Conservation (phyloP, 257 asterid species). For the Solanum pennellii region DNA sequence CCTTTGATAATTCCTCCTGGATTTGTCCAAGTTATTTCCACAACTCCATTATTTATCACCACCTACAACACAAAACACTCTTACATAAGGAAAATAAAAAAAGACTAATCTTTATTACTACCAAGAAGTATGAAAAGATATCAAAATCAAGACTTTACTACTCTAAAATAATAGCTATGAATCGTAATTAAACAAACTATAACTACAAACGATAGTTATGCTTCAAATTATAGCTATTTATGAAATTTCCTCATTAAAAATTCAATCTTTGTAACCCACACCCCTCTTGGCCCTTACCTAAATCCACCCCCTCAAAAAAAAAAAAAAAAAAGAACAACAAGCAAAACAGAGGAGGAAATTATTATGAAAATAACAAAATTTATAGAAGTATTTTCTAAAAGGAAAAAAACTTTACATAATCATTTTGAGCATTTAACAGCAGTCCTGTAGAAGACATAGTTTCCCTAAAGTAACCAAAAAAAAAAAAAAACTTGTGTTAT, state of each 20-base stretch:
- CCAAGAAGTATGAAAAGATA: background rate
- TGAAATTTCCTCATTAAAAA: background rate
- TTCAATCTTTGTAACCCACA: background rate
- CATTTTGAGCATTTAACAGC: background rate
- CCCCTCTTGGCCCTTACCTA: background rate
- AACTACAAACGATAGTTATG: background rate
- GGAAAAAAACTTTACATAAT: background rate
- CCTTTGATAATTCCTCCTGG: constrained; percentile 6
- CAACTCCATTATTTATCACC: background rate
- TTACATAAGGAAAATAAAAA: background rate
- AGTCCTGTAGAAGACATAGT: background rate
- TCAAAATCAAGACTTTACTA: background rate
- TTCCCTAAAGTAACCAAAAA: background rate
- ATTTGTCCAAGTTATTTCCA: background rate
- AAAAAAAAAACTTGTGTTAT: background rate
- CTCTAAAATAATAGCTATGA: background rate
- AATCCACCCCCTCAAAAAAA: background rate
- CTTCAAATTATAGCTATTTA: background rate
- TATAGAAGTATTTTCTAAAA: background rate
- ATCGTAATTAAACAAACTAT: background rate
- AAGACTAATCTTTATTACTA: background rate
- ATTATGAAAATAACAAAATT: background rate
- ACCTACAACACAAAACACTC: background rate
- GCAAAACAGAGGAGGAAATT: background rate
- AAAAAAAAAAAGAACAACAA: background rate